Conservation (phyloP, 257 asterid species). For the Apocynum venetum region DNA sequence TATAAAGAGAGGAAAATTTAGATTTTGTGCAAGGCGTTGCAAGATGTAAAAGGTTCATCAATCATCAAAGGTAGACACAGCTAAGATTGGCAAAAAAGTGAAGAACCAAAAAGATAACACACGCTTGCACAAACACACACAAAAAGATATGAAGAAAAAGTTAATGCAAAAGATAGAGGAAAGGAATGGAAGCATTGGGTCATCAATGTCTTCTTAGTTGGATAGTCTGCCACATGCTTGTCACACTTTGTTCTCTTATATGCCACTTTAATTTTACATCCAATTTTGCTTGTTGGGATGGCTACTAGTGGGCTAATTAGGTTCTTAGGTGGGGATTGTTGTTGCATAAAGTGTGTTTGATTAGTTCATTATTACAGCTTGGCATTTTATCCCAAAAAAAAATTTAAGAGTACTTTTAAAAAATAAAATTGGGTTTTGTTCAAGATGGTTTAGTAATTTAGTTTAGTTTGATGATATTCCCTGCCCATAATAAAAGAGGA, state of each 20-base stretch:
- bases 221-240: conserved; percentile 1
- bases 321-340: background rate
- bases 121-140: background rate
- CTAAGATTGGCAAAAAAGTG: conserved; percentile 15
- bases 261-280: background rate
- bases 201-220: conserved; percentile 15
- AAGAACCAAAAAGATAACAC: background rate
- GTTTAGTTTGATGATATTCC: too few species aligned
- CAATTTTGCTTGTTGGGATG: background rate
- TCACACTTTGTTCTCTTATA: background rate
- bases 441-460: too few species aligned
- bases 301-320: background rate
- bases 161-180: background rate
- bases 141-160: background rate
- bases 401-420: too few species aligned
- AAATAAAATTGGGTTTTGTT: too few species aligned
- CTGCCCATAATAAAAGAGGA: too few species aligned
- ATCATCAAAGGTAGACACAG: conserved; percentile 11
- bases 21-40: background rate
- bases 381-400: background rate
- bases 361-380: background rate
- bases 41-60: background rate
- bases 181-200: background rate
- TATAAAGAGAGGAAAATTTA: background rate
- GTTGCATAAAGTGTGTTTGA: background rate